Evolutionary conservation across 805 yeast species (phyloP).

Genomic region (Wickerhamomyces kurtzmanii): DNA sequence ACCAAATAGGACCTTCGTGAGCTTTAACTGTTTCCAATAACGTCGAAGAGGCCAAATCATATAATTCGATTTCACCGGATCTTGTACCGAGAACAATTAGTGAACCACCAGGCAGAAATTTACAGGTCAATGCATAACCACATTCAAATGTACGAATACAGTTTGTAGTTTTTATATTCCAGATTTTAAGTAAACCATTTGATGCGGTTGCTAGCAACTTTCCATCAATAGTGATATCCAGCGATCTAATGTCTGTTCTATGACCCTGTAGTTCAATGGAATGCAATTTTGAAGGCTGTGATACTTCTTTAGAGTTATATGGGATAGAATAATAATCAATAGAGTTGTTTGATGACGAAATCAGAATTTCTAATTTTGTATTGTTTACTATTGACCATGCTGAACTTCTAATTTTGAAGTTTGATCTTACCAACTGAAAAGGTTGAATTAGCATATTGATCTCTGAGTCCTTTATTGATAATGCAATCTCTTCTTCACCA

Average conservation of each 20-base stretch:
- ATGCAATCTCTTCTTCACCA: constrained; percentile 46
- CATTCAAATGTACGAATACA: constrained; percentile 84
- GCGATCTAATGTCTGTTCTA: constrained; percentile 78
- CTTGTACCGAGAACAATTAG: constrained; percentile 83
- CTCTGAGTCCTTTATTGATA: constrained; percentile 35
- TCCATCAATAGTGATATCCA: constrained; percentile 76
- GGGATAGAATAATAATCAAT: constrained; percentile 62
- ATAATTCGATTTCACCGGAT: constrained; percentile 73
- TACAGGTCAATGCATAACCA: constrained; percentile 75
- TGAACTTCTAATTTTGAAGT: constrained; percentile 52
- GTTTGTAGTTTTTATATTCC: constrained; percentile 68
- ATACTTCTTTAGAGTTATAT: constrained; percentile 44
- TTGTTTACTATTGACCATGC: constrained; percentile 48
- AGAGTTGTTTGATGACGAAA: constrained; percentile 64
- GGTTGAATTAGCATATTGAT: constrained; percentile 57
- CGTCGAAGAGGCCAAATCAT: constrained; percentile 78
- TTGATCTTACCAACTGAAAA: constrained; percentile 55
- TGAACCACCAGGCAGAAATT: constrained; percentile 87
- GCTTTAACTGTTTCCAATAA: constrained; percentile 68
- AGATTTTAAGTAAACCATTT: constrained; percentile 78
- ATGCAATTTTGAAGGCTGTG: constrained; percentile 36
- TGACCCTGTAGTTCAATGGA: constrained; percentile 76
- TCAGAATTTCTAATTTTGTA: constrained; percentile 47
- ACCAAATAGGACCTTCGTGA: constrained; percentile 82
- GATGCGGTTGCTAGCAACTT: constrained; percentile 82